Conservation (phyloP, 352 stramenopile genomes). For the Phytophthora ramorum region DNA sequence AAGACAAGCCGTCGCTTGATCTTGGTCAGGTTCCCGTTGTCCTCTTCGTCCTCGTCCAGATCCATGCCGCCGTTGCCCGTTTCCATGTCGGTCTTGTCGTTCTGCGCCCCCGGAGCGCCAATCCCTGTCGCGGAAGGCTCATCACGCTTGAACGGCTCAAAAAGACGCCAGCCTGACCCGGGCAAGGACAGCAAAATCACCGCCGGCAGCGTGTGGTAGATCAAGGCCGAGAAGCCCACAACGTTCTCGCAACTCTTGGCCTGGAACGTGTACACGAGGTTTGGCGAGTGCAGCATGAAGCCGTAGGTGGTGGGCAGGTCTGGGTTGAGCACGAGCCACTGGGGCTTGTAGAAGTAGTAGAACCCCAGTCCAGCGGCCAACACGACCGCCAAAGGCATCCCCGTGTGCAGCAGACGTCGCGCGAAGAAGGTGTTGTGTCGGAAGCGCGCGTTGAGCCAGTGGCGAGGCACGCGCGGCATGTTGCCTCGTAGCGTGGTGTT, state of each 20-base stretch:
- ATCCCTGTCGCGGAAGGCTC: constrained; percentile 1
- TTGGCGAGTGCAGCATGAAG: constrained; percentile 58
- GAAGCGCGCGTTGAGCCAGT: constrained; percentile 67
- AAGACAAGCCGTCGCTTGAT: constrained; percentile 79
- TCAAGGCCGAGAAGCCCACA: constrained; percentile 77
- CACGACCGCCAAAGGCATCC: constrained; percentile 44
- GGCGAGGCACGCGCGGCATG: constrained; percentile 58
- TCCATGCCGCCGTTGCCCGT: constrained; percentile 32
- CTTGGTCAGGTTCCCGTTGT: constrained; percentile 64
- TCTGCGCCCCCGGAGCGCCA: constrained; percentile 12
- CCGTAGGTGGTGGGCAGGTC: constrained; percentile 38
- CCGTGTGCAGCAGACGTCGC: constrained; percentile 56
- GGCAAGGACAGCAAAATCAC: constrained; percentile 71
- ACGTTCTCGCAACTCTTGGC: constrained; percentile 79
- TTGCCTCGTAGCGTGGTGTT: constrained; percentile 41
- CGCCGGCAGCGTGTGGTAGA: constrained; percentile 68
- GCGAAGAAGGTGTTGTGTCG: constrained; percentile 87
- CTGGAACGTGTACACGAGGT: constrained; percentile 71
- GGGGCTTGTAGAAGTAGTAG: constrained; percentile 78
- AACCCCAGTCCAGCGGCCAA: constrained; percentile 58
- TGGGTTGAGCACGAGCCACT: constrained; percentile 51
- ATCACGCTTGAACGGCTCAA: constrained; percentile 80
- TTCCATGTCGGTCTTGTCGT: constrained; percentile 32
- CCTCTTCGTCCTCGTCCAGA: constrained; percentile 43
- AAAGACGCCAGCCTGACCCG: constrained; percentile 58